Percentiles rank a stretch among this genome's conserved stretches.
Evolutionary conservation across 805 yeast genomes (phyloP).

Genomic region (Diddensiella santjacobensis): DNA sequence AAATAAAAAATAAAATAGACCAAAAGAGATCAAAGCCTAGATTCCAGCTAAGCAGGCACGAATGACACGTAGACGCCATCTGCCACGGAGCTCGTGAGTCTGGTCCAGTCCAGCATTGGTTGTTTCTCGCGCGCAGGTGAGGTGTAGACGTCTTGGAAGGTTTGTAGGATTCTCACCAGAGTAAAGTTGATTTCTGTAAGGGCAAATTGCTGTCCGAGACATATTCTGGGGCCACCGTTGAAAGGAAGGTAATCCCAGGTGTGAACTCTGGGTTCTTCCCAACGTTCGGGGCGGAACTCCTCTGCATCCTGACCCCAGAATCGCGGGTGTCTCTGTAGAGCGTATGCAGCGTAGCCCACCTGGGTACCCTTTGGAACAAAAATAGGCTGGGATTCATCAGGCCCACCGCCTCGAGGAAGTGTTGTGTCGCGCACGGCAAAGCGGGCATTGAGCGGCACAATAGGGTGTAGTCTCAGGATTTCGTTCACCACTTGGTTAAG

Average conservation of each 20-base stretch:
- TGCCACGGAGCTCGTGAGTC: constrained; percentile 19
- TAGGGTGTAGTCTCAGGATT: constrained; percentile 47
- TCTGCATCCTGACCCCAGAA: constrained; percentile 45
- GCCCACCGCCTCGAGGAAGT: constrained; percentile 53
- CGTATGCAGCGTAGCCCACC: constrained; percentile 40
- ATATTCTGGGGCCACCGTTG: constrained; percentile 55
- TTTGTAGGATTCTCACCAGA: constrained; percentile 38
- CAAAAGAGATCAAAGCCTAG: not conserved
- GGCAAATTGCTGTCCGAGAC: constrained; percentile 55
- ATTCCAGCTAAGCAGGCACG: constrained; percentile 6
- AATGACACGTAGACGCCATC: constrained; percentile 19
- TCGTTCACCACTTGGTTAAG: constrained; percentile 48
- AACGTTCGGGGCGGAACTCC: constrained; percentile 47
- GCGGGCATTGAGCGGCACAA: constrained; percentile 49
- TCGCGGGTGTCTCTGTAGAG: constrained; percentile 41
- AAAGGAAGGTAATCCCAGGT: constrained; percentile 52
- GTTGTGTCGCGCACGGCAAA: constrained; percentile 44
- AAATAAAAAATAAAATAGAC: not conserved
- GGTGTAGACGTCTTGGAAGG: constrained; percentile 10
- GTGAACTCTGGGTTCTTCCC: constrained; percentile 32
- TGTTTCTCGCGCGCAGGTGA: not conserved
- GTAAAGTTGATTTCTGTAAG: constrained; percentile 49
- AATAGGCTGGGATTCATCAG: constrained; percentile 38
- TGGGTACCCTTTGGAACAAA: constrained; percentile 43
- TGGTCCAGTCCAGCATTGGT: constrained; percentile 27